Conservation (phyloP, 805 yeast species). For the Aciculoconidium aculeatum region DNA sequence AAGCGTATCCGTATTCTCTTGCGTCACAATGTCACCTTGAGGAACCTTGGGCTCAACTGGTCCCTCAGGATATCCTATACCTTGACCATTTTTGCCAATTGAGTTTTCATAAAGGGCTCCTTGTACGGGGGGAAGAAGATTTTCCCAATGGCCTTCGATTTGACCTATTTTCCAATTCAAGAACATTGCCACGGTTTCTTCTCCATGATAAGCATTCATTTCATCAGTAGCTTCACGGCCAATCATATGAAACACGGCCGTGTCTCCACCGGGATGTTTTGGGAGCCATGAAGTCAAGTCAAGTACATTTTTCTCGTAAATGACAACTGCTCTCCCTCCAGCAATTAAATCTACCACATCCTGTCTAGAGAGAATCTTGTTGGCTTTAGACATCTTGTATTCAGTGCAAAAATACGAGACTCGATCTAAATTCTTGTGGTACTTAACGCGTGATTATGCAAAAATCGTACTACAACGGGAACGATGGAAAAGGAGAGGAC, state of each 20-base stretch:
- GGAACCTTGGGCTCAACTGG: constrained; percentile 48
- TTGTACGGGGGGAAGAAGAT: constrained; percentile 82
- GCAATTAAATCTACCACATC: constrained; percentile 56
- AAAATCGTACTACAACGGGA: too few relatives aligned
- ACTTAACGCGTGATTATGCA: too few relatives aligned
- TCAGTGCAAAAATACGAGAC: too few relatives aligned
- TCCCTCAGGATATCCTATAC: constrained; percentile 37
- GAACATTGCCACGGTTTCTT: constrained; percentile 49
- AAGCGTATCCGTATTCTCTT: constrained; percentile 25
- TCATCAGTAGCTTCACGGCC: constrained; percentile 92
- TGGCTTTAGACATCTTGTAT: too few relatives aligned
- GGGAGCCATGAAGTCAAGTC: constrained; percentile 66
- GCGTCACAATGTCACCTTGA: constrained; percentile 38
- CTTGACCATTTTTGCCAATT: constrained; percentile 10
- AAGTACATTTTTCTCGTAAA: constrained; percentile 55
- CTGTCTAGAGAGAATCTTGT: constrained; percentile 16
- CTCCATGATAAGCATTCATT: constrained; percentile 76
- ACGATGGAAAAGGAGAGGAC: too few relatives aligned
- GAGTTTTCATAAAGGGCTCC: constrained; percentile 46
- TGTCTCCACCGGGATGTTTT: constrained; percentile 85
- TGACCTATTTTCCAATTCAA: constrained; percentile 59
- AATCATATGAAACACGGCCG: constrained; percentile 75
- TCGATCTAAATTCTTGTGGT: too few relatives aligned
- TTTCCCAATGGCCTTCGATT: constrained; percentile 62
- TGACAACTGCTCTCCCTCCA: constrained; percentile 63